Evolutionary conservation across 805 yeast genomes (phyloP).

Genomic region (Teunomyces lycoperdinae): DNA sequence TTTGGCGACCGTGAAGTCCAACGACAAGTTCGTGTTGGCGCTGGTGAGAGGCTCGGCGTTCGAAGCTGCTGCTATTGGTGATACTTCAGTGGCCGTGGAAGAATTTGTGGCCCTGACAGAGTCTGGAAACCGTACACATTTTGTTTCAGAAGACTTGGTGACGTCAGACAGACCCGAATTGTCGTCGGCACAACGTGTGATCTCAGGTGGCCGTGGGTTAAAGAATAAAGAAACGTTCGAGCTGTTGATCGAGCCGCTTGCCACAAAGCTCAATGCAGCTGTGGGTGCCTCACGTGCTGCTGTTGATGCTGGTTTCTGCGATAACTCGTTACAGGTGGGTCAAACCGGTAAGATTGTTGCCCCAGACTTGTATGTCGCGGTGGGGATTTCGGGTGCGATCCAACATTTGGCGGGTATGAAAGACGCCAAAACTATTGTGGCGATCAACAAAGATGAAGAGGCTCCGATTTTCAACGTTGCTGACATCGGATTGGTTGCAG

Average conservation of each 20-base stretch:
- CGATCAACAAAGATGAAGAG: slow-evolving; percentile 91
- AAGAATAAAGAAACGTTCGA: slow-evolving; percentile 88
- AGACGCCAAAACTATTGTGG: slow-evolving; percentile 89
- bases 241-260: slow-evolving; percentile 72
- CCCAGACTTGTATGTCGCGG: slow-evolving; percentile 89
- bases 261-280: slow-evolving; percentile 82
- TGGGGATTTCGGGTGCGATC: slow-evolving; percentile 95
- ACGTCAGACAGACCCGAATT: slow-evolving; percentile 88
- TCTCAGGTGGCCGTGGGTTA: slow-evolving; percentile 93
- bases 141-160: slow-evolving; percentile 73
- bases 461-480: slow-evolving; percentile 92
- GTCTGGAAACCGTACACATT: slow-evolving; percentile 37
- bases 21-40: slow-evolving; percentile 61
- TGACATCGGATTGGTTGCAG: slow-evolving; percentile 87
- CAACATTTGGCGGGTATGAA: slow-evolving; percentile 99
- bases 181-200: slow-evolving; percentile 75
- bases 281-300: slow-evolving; percentile 98
- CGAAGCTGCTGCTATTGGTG: slow-evolving; percentile 40
- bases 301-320: slow-evolving; percentile 93
- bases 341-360: slow-evolving; percentile 98
- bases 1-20: slow-evolving; percentile 71
- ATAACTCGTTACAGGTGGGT: slow-evolving; percentile 94
- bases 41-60: slow-evolving; percentile 89
- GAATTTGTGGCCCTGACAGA: slow-evolving; percentile 36
- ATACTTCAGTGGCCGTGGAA: slow-evolving; percentile 43